Evolutionary conservation across 75 land plant genomes (phyloP), one percentile per base, ranked within the genome.

Genomic region (Picea sitchensis): DNA sequence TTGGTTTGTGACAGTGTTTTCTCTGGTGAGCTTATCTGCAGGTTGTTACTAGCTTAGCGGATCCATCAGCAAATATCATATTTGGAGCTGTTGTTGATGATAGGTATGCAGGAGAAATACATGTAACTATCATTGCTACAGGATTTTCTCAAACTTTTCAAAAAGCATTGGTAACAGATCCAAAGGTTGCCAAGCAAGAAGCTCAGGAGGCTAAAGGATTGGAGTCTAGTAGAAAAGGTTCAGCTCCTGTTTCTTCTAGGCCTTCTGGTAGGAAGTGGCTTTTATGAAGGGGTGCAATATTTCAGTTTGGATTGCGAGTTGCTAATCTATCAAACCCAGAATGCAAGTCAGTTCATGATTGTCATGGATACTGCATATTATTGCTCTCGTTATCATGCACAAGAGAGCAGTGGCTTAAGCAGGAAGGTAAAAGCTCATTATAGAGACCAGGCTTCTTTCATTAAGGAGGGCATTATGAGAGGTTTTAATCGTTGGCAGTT

Each of bases 11-110:
- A 71, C 73, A 20, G 18, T 8, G 56, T n/a, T 44, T 41, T 71
- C n/a, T 67, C 71, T 67, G 18, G 13, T 36, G 26, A 44, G 44
- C 51, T 44, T 38, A 78, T 76, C 61, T 79, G 21, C 83, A 96
- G 98, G 94, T 96, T 61, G 98, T 96, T 21, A 96, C 98, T 58
- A 92, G 98, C 76, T 83, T 96, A 79, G 98, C 98, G 73, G 99
- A 96, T 76, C 98, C 98, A 26, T 87, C 95, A 31, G 99, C 99
- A 23, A 96, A 96, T 81, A 94, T 96, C 54, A 94, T 96, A 80
- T 94, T 96, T 87, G 99, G 98, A 21, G 98, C 98, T 17, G 99
- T 96, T 58, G 98, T 94, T 31, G 99, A 96, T 83, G 99, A 94
- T 26, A 88, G 91, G 17, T 96, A 90, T 82, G 88, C 85, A 63